Conservation (phyloP, 116 monocot genomes). For the Papilionanthe hybrid region DNA sequence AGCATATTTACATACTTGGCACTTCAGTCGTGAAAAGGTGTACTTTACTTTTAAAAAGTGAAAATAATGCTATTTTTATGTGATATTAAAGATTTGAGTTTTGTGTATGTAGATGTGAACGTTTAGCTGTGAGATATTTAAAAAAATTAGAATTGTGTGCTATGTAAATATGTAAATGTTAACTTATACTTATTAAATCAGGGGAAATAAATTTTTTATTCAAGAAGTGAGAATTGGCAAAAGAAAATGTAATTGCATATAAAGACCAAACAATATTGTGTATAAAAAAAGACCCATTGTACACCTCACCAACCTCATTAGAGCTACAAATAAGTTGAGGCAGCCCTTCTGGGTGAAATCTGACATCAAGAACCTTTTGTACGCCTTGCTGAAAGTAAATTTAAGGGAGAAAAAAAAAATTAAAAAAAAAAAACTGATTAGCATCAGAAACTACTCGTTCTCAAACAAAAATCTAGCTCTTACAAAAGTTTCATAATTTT, state of each 20-base stretch:
- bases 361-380: conserved; percentile 76
- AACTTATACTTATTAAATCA: not conserved
- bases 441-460: not conserved
- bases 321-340: conserved; percentile 84
- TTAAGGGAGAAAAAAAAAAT: not conserved
- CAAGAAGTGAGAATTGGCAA: not conserved
- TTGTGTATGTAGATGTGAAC: too few relatives aligned
- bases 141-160: too few relatives aligned
- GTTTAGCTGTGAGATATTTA: too few relatives aligned
- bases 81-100: too few relatives aligned
- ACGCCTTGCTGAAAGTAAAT: conserved; percentile 53
- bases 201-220: not conserved
- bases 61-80: too few relatives aligned
- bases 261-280: not conserved
- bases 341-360: conserved; percentile 84
- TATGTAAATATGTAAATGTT: too few relatives aligned
- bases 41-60: too few relatives aligned
- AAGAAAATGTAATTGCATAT: not conserved
- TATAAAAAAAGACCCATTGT: conserved; percentile 6
- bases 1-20: too few relatives aligned
- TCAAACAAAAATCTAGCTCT: not conserved
- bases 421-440: not conserved
- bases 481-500: not conserved
- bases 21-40: too few relatives aligned
- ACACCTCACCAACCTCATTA: conserved; percentile 55